Evolutionary conservation across 2,329 filamentous ascomycete species (phyloP), one percentile per base, ranked within the genome.

Genomic region (Aspergillus neotritici): DNA sequence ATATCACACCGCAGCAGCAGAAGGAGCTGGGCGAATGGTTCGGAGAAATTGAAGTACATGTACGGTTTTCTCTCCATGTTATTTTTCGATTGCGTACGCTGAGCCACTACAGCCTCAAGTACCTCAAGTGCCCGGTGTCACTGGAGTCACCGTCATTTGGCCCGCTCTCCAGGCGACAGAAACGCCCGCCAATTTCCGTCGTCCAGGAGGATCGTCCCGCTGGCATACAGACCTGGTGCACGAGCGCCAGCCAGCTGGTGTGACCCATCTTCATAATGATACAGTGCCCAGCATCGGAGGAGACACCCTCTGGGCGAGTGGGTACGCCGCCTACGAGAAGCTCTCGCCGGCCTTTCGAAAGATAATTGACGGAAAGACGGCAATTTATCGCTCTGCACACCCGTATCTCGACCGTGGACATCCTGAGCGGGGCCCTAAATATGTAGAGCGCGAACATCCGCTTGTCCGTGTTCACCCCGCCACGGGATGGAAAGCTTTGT

Each of bases 211-310:
- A 3, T 79, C 83, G 1, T 81, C 80, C 0, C 66, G 77, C 37
- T 87, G 83, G 84, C 84, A 86, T 60, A 78, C 77, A 6, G 83
- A 87, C 55, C 74, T 87, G 1, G 83, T 86, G 0, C 82, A 87
- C 53, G 83, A 87, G 60, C 71, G 72, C 29, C 82, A 87, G 44
- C 83, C 84, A 1, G 82, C 84, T 0, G 83, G 82, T 5, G 78
- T 86, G 41, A 86, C 83, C 0, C 82, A 85, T 58, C 68, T 86
- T 5, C 81, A 85, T 65, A 84, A 84, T 42, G 82, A 85, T 58
- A 82, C 80, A 0, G 71, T 87, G 0, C 82, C 82, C 0, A 71
- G 71, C 0, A 58, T 79, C 0, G 84, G 84, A 1, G 84, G 84
- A 9, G 84, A 87, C 60, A 87, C 84, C 0, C 74, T 87, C 0